Percentiles rank a stretch among this genome's conserved stretches.
These are phyloP conservation scores for Talaromyces piceae DNA, from an alignment of 2,329 filamentous ascomycete genomes.

Conservation along the genomic window DNA sequence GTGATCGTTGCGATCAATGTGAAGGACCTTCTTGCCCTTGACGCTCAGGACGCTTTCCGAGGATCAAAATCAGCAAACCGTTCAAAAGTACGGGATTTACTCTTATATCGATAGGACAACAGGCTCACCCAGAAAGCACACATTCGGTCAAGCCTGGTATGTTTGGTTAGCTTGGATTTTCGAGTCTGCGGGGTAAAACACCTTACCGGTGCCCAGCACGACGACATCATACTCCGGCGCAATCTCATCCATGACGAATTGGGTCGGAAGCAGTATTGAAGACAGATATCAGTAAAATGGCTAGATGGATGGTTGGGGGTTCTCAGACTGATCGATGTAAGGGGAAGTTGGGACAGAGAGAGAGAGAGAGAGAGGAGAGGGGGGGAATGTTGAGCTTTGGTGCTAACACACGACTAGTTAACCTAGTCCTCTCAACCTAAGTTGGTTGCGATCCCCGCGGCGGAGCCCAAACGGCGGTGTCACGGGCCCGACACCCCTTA, in stretches of 20 bases:
- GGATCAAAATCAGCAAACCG: conserved; percentile 15
- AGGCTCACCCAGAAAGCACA: conserved; percentile 83
- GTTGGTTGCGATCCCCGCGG: conserved; percentile 5
- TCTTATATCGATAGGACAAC: background rate
- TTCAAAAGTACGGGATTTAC: conserved; percentile 10
- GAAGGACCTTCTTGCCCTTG: conserved; percentile 97
- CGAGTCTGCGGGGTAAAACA: conserved; percentile 27
- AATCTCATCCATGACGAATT: conserved; percentile 79
- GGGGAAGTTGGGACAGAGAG: background rate
- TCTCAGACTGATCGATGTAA: background rate
- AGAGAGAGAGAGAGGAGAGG: too few relatives aligned
- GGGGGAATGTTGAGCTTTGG: background rate
- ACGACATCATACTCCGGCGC: conserved; percentile 98
- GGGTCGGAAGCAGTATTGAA: conserved; percentile 23
- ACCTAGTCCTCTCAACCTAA: background rate
- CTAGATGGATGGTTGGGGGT: background rate
- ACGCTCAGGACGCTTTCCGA: conserved; percentile 76
- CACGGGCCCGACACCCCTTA: background rate
- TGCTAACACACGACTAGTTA: background rate
- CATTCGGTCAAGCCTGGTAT: conserved; percentile 86
- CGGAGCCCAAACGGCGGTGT: conserved; percentile 8
- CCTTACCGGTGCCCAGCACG: conserved; percentile 93
- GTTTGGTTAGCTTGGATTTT: conserved; percentile 18
- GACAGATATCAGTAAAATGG: background rate
- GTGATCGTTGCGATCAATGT: conserved; percentile 97